Evolutionary conservation across 805 yeast genomes (phyloP).

Genomic region (Teunomyces atbi): DNA sequence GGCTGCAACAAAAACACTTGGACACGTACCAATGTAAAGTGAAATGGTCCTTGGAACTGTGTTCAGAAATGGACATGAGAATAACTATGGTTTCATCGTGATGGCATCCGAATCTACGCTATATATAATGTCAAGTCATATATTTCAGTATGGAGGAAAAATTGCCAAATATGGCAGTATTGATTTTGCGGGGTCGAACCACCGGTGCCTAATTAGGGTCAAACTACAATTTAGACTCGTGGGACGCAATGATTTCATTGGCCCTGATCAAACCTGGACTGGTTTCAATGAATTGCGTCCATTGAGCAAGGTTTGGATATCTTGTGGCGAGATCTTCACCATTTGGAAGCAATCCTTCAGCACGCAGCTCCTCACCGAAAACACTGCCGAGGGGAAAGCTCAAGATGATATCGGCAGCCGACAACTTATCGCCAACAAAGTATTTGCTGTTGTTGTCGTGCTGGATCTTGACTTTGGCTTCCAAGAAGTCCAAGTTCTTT

Average conservation of each 20-base stretch:
- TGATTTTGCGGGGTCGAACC: not conserved
- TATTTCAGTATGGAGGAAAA: not conserved
- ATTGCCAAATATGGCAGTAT: not conserved
- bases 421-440: slow-evolving; percentile 36
- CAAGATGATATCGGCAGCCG: slow-evolving; percentile 39
- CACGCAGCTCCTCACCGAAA: slow-evolving; percentile 9
- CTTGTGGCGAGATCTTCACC: slow-evolving; percentile 6
- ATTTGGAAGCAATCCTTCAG: not conserved
- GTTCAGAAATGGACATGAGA: not conserved
- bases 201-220: too few relatives aligned
- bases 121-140: not conserved
- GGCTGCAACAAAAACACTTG: not conserved
- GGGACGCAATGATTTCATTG: slow-evolving; percentile 7
- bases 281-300: slow-evolving; percentile 17
- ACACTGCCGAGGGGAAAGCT: slow-evolving; percentile 32
- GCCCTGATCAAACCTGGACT: slow-evolving; percentile 16
- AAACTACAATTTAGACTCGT: not conserved
- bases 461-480: slow-evolving; percentile 24
- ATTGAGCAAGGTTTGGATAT: slow-evolving; percentile 24
- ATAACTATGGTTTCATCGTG: not conserved
- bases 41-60: slow-evolving; percentile 17
- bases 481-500: slow-evolving; percentile 28
- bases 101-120: not conserved
- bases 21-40: slow-evolving; percentile 27
- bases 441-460: slow-evolving; percentile 14